phyloP scores from a whole-genome alignment of 768 basidiomycete species.

The Cystobasidium ongulense region DNA sequence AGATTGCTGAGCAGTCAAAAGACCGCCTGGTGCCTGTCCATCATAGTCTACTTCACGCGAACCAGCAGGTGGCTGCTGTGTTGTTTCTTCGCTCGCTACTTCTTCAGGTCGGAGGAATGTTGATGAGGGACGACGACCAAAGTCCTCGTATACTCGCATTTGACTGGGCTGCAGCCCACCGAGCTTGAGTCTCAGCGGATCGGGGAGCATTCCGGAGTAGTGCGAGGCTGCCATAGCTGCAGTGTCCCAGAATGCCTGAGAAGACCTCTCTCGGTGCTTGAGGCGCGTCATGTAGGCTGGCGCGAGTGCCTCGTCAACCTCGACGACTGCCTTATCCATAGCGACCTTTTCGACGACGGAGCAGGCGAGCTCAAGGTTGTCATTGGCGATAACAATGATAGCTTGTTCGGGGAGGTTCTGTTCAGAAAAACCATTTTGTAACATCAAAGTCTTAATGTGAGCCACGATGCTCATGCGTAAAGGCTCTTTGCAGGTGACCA shows the following conservation, averaged over 20 bases:
- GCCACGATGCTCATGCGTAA: conserved; percentile 81
- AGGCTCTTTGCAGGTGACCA: conserved; percentile 97
- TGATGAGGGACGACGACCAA: conserved; percentile 51
- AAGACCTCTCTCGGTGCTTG: conserved; percentile 58
- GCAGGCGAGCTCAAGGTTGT: conserved; percentile 89
- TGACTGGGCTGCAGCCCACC: conserved; percentile 75
- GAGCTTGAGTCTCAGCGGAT: conserved; percentile 74
- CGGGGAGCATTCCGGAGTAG: conserved; percentile 68
- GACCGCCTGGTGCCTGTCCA: conserved; percentile 34
- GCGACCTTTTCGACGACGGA: conserved; percentile 92
- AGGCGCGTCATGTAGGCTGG: conserved; percentile 72
- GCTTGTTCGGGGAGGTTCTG: conserved; percentile 75
- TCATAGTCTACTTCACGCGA: conserved; percentile 19
- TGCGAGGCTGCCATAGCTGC: conserved; percentile 59
- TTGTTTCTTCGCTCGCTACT: not conserved
- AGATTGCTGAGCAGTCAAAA: conserved; percentile 64
- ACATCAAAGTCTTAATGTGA: conserved; percentile 72
- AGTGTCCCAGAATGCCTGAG: conserved; percentile 84
- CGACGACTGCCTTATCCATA: conserved; percentile 86
- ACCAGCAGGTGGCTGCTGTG: conserved; percentile 47
- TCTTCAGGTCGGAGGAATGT: conserved; percentile 1
- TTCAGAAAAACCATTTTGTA: conserved; percentile 83
- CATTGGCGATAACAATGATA: conserved; percentile 65
- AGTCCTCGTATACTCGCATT: conserved; percentile 87
- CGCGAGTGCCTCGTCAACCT: conserved; percentile 83